A percentile compares a stretch with the other conserved stretches of the same genome.
phyloP scores from a whole-genome alignment of 768 basidiomycete species.

The Boletus reticulatus region DNA sequence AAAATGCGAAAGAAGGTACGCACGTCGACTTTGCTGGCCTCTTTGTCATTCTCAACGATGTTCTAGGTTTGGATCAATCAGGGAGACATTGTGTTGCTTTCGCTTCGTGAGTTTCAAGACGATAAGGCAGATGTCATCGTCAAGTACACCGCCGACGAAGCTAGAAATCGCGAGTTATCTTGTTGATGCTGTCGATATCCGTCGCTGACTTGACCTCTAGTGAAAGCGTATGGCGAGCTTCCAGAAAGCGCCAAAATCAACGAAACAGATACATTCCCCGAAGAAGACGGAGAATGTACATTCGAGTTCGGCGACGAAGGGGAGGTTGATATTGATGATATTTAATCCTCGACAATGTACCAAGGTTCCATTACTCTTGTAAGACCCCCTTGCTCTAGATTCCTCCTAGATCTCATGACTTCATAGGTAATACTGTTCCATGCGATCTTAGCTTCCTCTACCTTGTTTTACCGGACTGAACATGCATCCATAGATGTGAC shows the following conservation, averaged over 20 bases:
- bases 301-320: conserved; percentile 91
- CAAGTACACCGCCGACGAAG: conserved; percentile 97
- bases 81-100: conserved; percentile 93
- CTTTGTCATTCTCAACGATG: conserved; percentile 3
- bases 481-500: conserved; percentile 26
- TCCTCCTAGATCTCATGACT: background rate
- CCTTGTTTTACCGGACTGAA: conserved; percentile 12
- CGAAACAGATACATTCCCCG: conserved; percentile 92
- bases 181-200: background rate
- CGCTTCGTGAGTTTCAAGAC: conserved; percentile 97
- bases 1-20: conserved; percentile 99
- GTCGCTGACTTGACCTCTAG: conserved; percentile 34
- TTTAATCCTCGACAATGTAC: conserved; percentile 43
- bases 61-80: conserved; percentile 97
- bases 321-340: conserved; percentile 89
- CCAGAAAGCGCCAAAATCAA: conserved; percentile 97
- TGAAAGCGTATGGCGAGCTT: conserved; percentile 97
- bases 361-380: conserved; percentile 12
- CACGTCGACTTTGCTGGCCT: background rate
- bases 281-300: conserved; percentile 85
- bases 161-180: conserved; percentile 61
- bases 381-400: background rate
- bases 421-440: conserved; percentile 11
- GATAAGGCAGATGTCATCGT: conserved; percentile 99
- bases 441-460: conserved; percentile 3